phyloP scores from a whole-genome alignment of 768 basidiomycete species.

The Lanmaoa pseudosensibilis region DNA sequence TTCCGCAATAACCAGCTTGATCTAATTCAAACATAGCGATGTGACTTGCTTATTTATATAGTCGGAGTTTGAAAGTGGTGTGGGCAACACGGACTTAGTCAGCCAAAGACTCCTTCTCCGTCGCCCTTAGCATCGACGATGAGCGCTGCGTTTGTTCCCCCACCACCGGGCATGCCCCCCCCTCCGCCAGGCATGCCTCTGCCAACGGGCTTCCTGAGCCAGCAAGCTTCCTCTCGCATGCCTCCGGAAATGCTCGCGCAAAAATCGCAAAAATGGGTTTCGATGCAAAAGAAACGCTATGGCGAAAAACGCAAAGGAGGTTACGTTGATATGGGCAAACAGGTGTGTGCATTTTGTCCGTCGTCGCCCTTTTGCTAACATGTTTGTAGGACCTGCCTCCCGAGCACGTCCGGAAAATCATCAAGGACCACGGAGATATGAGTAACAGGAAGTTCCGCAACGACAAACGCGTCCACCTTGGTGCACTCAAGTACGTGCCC shows the following conservation, averaged over 20 bases:
- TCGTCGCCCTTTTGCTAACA: constrained; percentile 3
- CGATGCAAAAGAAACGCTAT: constrained; percentile 90
- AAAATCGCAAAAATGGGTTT: constrained; percentile 95
- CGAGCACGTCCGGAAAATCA: constrained; percentile 98
- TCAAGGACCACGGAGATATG: constrained; percentile 99
- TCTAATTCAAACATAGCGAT: no score
- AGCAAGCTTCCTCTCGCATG: constrained; percentile 44
- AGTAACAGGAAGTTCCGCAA: constrained; percentile 98
- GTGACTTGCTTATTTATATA: no score
- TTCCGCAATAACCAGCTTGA: no score
- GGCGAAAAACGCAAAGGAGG: constrained; percentile 89
- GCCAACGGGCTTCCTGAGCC: constrained; percentile 32
- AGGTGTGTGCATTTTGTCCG: constrained; percentile 49
- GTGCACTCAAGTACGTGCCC: constrained; percentile 97
- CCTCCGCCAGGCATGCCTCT: constrained; percentile 44
- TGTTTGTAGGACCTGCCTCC: constrained; percentile 80
- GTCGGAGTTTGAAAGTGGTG: constrained; percentile 25
- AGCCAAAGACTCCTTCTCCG: constrained; percentile 23
- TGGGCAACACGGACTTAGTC: constrained; percentile 20
- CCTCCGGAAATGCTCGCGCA: constrained; percentile 74
- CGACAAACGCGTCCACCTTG: constrained; percentile 98
- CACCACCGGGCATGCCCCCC: constrained; percentile 43
- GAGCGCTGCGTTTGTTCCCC: constrained; percentile 35
- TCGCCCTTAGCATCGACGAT: constrained; percentile 34
- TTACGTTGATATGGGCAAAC: constrained; percentile 90